phyloP scores from a whole-genome alignment of 2,329 filamentous ascomycete genomes.

The Purpureocillium lavendulum region DNA sequence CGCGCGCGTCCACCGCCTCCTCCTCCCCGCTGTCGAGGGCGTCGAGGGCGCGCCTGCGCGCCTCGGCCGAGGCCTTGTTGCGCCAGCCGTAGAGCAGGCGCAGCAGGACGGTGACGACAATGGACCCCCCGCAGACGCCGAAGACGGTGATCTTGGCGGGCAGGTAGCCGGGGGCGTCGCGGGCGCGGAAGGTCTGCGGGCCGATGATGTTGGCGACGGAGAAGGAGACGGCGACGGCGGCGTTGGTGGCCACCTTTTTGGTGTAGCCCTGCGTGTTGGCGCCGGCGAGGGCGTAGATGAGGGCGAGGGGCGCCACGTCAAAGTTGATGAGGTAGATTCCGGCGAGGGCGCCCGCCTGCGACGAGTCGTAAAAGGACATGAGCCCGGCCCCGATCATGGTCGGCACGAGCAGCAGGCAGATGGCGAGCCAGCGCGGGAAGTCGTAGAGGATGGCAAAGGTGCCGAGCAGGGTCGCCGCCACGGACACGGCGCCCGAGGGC shows the following conservation, averaged over 20 bases:
- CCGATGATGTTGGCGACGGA: constrained; percentile 34
- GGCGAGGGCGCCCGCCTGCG: constrained; percentile 20
- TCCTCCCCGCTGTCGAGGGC: constrained; percentile 20
- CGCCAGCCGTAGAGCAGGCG: constrained; percentile 23
- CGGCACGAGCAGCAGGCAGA: constrained; percentile 14
- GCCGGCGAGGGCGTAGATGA: constrained; percentile 41
- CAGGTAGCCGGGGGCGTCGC: constrained; percentile 38
- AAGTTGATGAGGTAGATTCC: constrained; percentile 25
- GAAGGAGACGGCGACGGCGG: constrained; percentile 33
- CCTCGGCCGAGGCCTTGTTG: constrained; percentile 28
- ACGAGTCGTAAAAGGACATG: constrained; percentile 16
- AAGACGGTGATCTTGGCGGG: constrained; percentile 42
- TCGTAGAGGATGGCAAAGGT: constrained; percentile 15
- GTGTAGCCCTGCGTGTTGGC: constrained; percentile 38
- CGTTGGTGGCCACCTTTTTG: constrained; percentile 33
- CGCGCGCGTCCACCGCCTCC: constrained; percentile 11
- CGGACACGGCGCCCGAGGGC: constrained; percentile 12
- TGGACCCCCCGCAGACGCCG: constrained; percentile 30
- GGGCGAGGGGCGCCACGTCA: constrained; percentile 43
- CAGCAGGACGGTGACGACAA: constrained; percentile 21
- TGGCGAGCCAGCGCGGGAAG: constrained; percentile 18
- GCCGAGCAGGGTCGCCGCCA: constrained; percentile 12
- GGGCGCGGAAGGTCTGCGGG: constrained; percentile 18
- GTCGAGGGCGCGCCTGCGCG: constrained; percentile 15
- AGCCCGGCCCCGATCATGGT: constrained; percentile 15